Conservation (phyloP, 768 basidiomycete genomes). For the Calocybe gangraenosa region DNA sequence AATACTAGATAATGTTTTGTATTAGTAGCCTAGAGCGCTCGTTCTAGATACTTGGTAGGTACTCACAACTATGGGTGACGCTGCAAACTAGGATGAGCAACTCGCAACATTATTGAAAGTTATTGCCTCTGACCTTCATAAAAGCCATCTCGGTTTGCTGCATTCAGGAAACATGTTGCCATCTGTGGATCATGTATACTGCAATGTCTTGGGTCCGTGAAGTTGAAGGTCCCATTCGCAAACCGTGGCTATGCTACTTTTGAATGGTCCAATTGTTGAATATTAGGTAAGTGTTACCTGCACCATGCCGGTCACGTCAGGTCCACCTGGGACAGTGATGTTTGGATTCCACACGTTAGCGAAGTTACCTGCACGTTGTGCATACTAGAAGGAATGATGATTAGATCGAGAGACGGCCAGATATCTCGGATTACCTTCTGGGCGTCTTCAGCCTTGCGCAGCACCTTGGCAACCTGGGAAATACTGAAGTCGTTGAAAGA, state of each 20-base stretch:
- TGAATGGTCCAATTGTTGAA: background rate
- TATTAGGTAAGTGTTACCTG: conserved; percentile 34
- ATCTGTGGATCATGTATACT: conserved; percentile 55
- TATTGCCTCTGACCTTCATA: conserved; percentile 39
- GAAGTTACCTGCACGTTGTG: conserved; percentile 51
- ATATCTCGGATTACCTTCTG: conserved; percentile 36
- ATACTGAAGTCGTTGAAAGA: conserved; percentile 63
- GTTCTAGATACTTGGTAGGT: background rate
- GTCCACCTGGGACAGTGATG: conserved; percentile 43
- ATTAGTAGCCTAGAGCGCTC: background rate
- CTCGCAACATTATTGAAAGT: no score
- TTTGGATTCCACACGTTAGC: conserved; percentile 58
- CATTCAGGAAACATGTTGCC: conserved; percentile 58
- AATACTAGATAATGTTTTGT: conserved; percentile 33
- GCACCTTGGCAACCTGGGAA: conserved; percentile 55
- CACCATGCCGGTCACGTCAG: conserved; percentile 53
- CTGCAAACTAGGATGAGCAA: conserved; percentile 10
- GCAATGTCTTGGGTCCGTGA: conserved; percentile 65
- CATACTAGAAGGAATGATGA: conserved; percentile 36
- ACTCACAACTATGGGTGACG: conserved; percentile 55
- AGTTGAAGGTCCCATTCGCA: conserved; percentile 54
- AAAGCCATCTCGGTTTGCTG: conserved; percentile 54
- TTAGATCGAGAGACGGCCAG: background rate
- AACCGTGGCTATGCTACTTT: conserved; percentile 40
- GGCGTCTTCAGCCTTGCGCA: conserved; percentile 46